Evolutionary conservation across 2,329 filamentous ascomycete species (phyloP).

Genomic region (Diaporthe sp.): DNA sequence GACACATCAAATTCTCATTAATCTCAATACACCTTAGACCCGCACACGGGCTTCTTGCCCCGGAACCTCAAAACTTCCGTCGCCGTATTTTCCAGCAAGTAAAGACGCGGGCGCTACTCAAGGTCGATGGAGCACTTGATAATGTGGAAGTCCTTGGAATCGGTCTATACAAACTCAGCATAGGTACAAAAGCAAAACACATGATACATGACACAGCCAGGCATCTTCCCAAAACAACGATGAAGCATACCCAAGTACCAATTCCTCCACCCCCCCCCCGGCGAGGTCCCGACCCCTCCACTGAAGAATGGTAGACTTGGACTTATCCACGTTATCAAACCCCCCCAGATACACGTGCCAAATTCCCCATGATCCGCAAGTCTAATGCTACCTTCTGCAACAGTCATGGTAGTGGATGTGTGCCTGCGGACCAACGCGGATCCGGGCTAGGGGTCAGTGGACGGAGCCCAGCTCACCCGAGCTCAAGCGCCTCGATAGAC

Average conservation of each 20-base stretch:
- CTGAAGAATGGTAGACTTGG: neutral
- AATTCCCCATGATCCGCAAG: neutral
- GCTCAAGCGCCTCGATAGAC: constrained; percentile 1
- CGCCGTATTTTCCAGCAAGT: neutral
- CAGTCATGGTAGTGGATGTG: neutral
- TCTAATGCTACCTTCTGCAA: neutral
- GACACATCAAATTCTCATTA: neutral
- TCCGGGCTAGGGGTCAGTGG: neutral
- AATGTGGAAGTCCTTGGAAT: neutral
- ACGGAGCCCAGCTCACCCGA: constrained; percentile 2
- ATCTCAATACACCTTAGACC: too few relatives aligned
- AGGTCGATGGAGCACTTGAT: neutral
- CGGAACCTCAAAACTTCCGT: neutral
- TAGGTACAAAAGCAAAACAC: neutral
- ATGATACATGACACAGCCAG: neutral
- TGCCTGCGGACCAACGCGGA: constrained; percentile 3
- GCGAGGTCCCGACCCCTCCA: neutral
- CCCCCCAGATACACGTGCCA: neutral
- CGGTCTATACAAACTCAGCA: neutral
- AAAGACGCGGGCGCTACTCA: neutral
- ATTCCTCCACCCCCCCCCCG: too few relatives aligned
- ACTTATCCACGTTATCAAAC: too few relatives aligned
- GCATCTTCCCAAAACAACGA: neutral
- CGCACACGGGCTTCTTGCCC: neutral
- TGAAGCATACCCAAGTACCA: neutral